Percentiles rank a stretch among this genome's conserved stretches.
Conservation (phyloP, 2,329 filamentous ascomycete species). For the Mollisiaceae sp. region DNA sequence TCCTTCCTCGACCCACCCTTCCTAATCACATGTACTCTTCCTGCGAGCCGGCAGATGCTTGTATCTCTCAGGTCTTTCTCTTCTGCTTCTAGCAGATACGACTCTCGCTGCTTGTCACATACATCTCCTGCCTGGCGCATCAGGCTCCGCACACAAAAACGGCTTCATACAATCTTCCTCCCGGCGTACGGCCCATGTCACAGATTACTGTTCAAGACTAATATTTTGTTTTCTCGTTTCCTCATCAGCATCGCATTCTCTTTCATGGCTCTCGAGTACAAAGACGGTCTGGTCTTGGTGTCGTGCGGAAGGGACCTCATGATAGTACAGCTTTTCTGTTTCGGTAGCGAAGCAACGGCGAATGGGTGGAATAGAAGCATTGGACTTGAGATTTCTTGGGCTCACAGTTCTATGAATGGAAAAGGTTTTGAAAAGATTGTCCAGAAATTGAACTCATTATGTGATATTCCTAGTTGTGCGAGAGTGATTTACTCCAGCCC, state of each 20-base stretch:
- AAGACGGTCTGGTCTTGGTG: slow-evolving; percentile 34
- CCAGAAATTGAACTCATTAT: slow-evolving; percentile 26
- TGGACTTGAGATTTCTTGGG: slow-evolving; percentile 32
- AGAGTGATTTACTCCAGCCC: slow-evolving; percentile 16
- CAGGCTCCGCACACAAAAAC: slow-evolving; percentile 25
- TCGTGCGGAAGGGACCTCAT: slow-evolving; percentile 37
- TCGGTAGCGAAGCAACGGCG: slow-evolving; percentile 41
- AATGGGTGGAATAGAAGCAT: slow-evolving; percentile 40
- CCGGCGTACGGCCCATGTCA: slow-evolving; percentile 35
- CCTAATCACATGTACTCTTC: slow-evolving; percentile 36
- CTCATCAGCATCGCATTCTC: slow-evolving; percentile 33
- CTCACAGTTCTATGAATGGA: slow-evolving; percentile 37
- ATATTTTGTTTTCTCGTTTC: slow-evolving; percentile 38
- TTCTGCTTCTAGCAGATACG: slow-evolving; percentile 37
- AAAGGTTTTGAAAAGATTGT: slow-evolving; percentile 29
- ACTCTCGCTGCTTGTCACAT: slow-evolving; percentile 40
- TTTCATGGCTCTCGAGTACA: slow-evolving; percentile 34
- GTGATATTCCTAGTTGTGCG: slow-evolving; percentile 19
- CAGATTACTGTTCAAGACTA: slow-evolving; percentile 36
- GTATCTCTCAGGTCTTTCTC: slow-evolving; percentile 27
- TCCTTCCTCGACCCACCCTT: slow-evolving; percentile 30
- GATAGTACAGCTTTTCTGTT: slow-evolving; percentile 38
- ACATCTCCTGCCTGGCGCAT: slow-evolving; percentile 24
- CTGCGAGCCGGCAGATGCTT: slow-evolving; percentile 30
- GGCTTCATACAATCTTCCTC: slow-evolving; percentile 25